Conservation (phyloP, 2,329 filamentous ascomycete genomes). For the Stagonosporopsis cucurbitacearum region DNA sequence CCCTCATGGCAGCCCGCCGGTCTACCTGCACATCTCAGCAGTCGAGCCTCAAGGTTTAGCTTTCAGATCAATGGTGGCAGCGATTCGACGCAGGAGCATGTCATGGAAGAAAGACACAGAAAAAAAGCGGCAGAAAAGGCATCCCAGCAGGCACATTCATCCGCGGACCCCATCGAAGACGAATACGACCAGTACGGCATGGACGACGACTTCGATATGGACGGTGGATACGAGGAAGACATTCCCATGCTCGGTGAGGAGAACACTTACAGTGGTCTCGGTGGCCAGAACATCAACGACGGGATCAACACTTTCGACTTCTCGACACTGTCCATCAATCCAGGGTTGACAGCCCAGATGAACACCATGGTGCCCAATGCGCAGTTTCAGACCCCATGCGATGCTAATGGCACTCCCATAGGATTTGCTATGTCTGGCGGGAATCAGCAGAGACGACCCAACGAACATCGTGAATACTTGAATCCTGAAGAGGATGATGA, state of each 20-base stretch:
- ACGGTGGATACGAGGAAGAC: conserved; percentile 69
- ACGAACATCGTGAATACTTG: conserved; percentile 1
- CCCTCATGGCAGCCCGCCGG: conserved; percentile 46
- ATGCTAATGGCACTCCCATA: conserved; percentile 41
- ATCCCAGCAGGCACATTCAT: conserved; percentile 47
- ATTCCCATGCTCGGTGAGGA: conserved; percentile 63
- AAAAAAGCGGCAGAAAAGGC: conserved; percentile 70
- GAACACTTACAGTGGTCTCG: conserved; percentile 38
- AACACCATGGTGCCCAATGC: conserved; percentile 31
- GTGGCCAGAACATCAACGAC: conserved; percentile 34
- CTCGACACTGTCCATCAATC: conserved; percentile 38
- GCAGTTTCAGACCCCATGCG: conserved; percentile 37
- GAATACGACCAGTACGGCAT: conserved; percentile 49
- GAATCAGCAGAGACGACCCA: conserved; percentile 19
- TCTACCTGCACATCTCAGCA: conserved; percentile 57
- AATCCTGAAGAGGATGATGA: conserved; percentile 15
- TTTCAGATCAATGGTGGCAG: conserved; percentile 79
- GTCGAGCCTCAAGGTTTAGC: conserved; percentile 79
- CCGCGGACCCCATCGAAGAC: conserved; percentile 45
- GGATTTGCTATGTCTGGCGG: conserved; percentile 43
- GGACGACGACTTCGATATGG: conserved; percentile 57
- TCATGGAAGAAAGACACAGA: conserved; percentile 75
- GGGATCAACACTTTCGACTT: conserved; percentile 39
- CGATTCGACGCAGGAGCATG: conserved; percentile 69
- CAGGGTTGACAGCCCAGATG: conserved; percentile 24